A percentile compares a stretch with the other conserved stretches of the same genome.
Conservation (phyloP, 2,329 filamentous ascomycete species). For the Epichloe baconii region DNA sequence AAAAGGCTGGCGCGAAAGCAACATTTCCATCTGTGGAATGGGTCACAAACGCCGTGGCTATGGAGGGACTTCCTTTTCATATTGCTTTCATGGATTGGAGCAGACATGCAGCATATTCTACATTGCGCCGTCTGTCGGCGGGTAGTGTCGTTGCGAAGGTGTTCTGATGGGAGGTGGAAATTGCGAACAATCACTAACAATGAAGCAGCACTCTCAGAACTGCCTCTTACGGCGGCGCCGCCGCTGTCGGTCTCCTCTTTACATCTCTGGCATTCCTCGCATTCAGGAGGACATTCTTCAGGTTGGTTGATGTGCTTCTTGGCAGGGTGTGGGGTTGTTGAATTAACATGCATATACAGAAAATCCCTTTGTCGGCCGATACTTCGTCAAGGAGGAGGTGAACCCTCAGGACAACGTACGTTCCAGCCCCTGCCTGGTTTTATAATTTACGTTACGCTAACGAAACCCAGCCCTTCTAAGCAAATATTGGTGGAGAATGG, state of each 20-base stretch:
- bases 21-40: not conserved
- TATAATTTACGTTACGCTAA: conserved; percentile 11
- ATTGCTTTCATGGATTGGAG: not conserved
- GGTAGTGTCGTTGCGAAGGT: not conserved
- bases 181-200: not conserved
- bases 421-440: conserved; percentile 7
- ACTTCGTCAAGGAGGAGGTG: conserved; percentile 40
- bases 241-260: conserved; percentile 45
- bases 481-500: conserved; percentile 11
- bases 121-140: not conserved
- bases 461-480: conserved; percentile 27
- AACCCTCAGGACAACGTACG: conserved; percentile 51
- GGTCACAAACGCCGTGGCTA: not conserved
- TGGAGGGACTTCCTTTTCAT: not conserved
- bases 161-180: not conserved
- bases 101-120: not conserved
- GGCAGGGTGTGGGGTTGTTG: not conserved
- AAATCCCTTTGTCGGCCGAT: conserved; percentile 37
- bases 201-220: conserved; percentile 11
- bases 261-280: conserved; percentile 47
- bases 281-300: conserved; percentile 46
- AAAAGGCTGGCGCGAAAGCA: not conserved
- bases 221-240: conserved; percentile 43
- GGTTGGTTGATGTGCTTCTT: conserved; percentile 23
- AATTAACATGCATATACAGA: conserved; percentile 21